Conservation (phyloP, 2,329 filamentous ascomycete genomes). For the Colletotrichum limetticola region DNA sequence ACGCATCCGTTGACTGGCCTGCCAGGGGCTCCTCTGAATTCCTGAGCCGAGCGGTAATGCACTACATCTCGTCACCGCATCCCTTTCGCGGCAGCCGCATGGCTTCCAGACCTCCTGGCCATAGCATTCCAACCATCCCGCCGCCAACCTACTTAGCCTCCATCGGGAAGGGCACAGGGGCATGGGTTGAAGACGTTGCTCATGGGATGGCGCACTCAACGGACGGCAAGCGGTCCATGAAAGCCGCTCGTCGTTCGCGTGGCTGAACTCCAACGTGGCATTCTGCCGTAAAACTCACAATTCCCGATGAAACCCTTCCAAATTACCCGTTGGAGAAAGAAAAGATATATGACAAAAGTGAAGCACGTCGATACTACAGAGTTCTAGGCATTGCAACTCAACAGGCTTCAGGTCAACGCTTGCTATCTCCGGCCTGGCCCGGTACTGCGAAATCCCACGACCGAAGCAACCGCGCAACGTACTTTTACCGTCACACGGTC, state of each 20-base stretch:
- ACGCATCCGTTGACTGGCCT: conserved; percentile 17
- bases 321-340: neutral
- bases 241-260: conserved; percentile 26
- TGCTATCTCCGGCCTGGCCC: conserved; percentile 7
- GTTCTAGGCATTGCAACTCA: neutral
- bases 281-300: neutral
- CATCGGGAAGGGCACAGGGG: neutral
- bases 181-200: conserved; percentile 4
- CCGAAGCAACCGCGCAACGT: neutral
- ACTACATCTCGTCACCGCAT: conserved; percentile 31
- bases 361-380: neutral
- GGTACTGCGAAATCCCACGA: conserved; percentile 14
- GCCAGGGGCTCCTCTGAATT: conserved; percentile 20
- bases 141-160: conserved; percentile 22
- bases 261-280: conserved; percentile 21
- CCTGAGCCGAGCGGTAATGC: conserved; percentile 32
- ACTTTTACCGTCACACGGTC: conserved; percentile 15
- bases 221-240: conserved; percentile 11
- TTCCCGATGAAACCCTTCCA: conserved; percentile 4
- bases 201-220: conserved; percentile 12
- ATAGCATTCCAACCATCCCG: conserved; percentile 14
- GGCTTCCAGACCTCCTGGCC: conserved; percentile 14
- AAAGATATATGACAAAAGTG: neutral
- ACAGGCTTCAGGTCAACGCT: neutral
- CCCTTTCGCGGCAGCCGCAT: conserved; percentile 28